Percentiles rank a stretch among this genome's conserved stretches.
Conservation (phyloP, 176 grass and related monocot species). For the Avena atlantica region DNA sequence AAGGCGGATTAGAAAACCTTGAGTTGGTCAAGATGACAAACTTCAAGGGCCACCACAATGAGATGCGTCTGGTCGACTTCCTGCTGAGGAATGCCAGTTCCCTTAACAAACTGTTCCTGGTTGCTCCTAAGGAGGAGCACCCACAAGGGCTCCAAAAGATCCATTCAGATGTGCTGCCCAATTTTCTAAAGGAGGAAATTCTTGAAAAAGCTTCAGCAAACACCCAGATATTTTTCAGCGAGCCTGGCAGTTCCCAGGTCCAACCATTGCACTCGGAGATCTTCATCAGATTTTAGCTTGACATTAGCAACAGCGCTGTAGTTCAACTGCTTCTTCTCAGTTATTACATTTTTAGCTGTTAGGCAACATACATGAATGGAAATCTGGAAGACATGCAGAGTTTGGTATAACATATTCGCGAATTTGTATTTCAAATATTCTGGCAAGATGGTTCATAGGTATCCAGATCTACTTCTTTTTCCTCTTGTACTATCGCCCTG, state of each 20-base stretch:
- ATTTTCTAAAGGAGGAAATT: constrained; percentile 46
- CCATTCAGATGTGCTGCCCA: constrained; percentile 44
- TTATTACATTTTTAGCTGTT: constrained; percentile 45
- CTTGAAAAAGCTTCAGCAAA: constrained; percentile 62
- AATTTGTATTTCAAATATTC: constrained; percentile 41
- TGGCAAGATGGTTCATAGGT: constrained; percentile 33
- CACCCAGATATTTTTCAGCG: constrained; percentile 61
- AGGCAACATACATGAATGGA: constrained; percentile 45
- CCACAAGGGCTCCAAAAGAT: constrained; percentile 51
- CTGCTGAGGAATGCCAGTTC: constrained; percentile 60
- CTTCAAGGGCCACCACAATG: constrained; percentile 86
- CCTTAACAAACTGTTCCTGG: constrained; percentile 64
- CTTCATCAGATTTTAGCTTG: constrained; percentile 79
- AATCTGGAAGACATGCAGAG: constrained; percentile 40
- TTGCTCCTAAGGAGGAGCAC: constrained; percentile 65
- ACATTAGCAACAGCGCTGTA: constrained; percentile 45
- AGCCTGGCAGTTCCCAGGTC: constrained; percentile 50
- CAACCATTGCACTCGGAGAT: constrained; percentile 76
- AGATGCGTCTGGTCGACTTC: constrained; percentile 70
- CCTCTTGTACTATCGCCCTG: background rate
- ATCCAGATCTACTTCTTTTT: constrained; percentile 23
- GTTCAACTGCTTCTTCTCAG: constrained; percentile 38
- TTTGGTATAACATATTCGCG: constrained; percentile 41
- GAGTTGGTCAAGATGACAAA: constrained; percentile 74
- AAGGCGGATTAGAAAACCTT: constrained; percentile 76